A percentile compares a stretch with the other conserved stretches of the same genome.
Evolutionary conservation across 345 rosid genomes (phyloP).

Genomic region (Raphanus sativus): DNA sequence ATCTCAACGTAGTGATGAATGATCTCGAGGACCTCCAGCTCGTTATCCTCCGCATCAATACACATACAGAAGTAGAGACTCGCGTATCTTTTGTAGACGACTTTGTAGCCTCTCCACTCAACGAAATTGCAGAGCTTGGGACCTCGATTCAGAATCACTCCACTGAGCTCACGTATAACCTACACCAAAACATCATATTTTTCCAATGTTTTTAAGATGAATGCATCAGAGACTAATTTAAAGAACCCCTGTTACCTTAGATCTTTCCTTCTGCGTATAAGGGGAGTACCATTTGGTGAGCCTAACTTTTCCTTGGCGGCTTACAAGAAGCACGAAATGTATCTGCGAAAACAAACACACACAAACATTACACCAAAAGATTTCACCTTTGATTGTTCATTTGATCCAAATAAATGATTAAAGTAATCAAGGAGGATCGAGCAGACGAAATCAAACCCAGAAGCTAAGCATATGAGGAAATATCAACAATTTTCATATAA

Average conservation of each 20-base stretch:
- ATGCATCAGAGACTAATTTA: not conserved
- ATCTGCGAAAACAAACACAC: constrained; percentile 14
- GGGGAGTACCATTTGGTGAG: constrained; percentile 98
- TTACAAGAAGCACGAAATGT: constrained; percentile 80
- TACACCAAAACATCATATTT: constrained; percentile 15
- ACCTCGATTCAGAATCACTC: constrained; percentile 75
- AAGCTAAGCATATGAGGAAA: not conserved
- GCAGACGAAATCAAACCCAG: not conserved
- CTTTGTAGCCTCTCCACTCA: constrained; percentile 92
- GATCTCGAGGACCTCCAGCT: constrained; percentile 81
- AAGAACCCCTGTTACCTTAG: constrained; percentile 31
- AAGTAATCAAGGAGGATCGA: not conserved
- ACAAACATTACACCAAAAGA: not conserved
- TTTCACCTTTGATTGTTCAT: not conserved
- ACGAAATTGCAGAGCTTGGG: constrained; percentile 95
- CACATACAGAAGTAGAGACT: constrained; percentile 99
- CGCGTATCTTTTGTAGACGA: constrained; percentile 94
- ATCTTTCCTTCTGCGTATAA: constrained; percentile 90
- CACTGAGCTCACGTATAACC: constrained; percentile 93
- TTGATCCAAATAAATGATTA: not conserved
- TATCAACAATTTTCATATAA: not conserved
- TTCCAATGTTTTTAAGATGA: not conserved
- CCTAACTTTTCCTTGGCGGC: constrained; percentile 97
- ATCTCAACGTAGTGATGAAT: constrained; percentile 96
- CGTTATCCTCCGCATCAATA: constrained; percentile 86